Conservation (phyloP, 768 basidiomycete genomes). For the Termitomyces sp. region DNA sequence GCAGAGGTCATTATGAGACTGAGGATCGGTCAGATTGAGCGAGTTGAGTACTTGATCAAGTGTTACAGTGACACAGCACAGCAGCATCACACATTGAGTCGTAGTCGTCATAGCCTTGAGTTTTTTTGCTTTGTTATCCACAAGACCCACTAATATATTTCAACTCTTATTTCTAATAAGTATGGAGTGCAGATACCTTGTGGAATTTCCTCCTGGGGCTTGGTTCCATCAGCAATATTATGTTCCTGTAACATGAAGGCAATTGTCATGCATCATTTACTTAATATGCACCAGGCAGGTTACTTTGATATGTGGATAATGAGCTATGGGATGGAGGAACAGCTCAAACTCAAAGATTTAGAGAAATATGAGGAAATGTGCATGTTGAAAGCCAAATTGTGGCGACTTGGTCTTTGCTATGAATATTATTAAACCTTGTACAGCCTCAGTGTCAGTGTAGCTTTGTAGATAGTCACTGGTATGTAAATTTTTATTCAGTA, state of each 20-base stretch:
- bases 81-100: too few relatives aligned
- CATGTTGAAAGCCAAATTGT: background rate
- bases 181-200: slow-evolving; percentile 14
- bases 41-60: too few relatives aligned
- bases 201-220: slow-evolving; percentile 8
- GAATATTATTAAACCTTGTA: background rate
- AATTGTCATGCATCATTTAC: slow-evolving; percentile 23
- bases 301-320: slow-evolving; percentile 25
- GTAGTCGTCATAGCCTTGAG: too few relatives aligned
- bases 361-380: background rate
- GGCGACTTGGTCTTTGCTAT: background rate
- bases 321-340: slow-evolving; percentile 9
- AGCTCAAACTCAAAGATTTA: background rate
- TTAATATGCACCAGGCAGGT: slow-evolving; percentile 25
- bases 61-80: too few relatives aligned
- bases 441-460: background rate
- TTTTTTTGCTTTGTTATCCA: too few relatives aligned
- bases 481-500: too few relatives aligned
- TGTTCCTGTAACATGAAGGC: slow-evolving; percentile 13
- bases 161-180: too few relatives aligned
- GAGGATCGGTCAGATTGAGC: too few relatives aligned
- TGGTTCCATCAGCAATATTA: slow-evolving; percentile 28
- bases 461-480: too few relatives aligned
- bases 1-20: too few relatives aligned
- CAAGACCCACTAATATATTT: too few relatives aligned